phyloP scores from a whole-genome alignment of 805 yeast genomes.

The Spathaspora girioi region DNA sequence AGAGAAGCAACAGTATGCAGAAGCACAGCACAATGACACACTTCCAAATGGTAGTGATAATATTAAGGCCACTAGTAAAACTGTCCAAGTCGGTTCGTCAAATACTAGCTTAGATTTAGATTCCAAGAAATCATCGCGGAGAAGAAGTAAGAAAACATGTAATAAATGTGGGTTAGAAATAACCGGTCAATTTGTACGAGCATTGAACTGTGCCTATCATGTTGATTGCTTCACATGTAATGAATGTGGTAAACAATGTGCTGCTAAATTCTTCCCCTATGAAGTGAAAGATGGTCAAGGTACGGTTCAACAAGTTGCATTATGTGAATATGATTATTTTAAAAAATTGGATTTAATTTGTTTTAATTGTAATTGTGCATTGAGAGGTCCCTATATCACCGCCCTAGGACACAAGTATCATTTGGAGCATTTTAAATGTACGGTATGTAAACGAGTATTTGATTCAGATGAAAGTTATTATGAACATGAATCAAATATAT shows the following conservation, averaged over 20 bases:
- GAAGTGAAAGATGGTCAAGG: conserved; percentile 48
- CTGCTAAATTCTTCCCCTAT: conserved; percentile 84
- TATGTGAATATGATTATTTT: conserved; percentile 93
- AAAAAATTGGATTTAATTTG: conserved; percentile 83
- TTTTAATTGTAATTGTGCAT: conserved; percentile 75
- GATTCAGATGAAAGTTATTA: conserved; percentile 90
- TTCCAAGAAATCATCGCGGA: conserved; percentile 1
- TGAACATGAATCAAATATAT: conserved; percentile 78
- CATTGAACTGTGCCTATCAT: conserved; percentile 75
- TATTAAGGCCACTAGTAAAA: no score
- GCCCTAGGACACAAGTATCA: conserved; percentile 91
- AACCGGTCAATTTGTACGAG: conserved; percentile 77
- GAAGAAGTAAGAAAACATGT: conserved; percentile 25
- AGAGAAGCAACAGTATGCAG: conserved; percentile 3
- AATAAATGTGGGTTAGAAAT: conserved; percentile 34
- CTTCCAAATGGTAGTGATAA: no score
- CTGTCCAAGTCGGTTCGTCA: no score
- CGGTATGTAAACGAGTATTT: conserved; percentile 78
- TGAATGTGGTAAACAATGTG: conserved; percentile 79
- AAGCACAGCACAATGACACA: no score
- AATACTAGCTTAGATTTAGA: not conserved
- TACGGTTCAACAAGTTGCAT: conserved; percentile 31
- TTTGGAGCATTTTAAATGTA: conserved; percentile 92
- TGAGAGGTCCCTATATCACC: conserved; percentile 90
- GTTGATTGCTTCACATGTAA: conserved; percentile 83